Base-by-base conservation (phyloP, 2,329 filamentous ascomycete species). In the Polychaeton citri region DNA sequence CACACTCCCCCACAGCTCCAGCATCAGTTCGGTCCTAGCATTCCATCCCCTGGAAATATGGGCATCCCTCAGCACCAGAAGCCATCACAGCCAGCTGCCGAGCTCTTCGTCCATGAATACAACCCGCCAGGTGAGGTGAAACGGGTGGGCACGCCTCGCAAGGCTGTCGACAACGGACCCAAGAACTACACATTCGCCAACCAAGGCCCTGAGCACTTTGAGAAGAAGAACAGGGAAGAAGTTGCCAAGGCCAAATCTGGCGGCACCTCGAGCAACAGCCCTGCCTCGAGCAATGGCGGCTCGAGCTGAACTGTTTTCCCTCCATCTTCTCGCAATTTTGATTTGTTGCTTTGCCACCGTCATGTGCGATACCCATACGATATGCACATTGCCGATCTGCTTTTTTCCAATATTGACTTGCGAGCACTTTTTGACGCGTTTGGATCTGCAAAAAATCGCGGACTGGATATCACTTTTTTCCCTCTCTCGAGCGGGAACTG, bases 131-230 rank as follows among this genome's bases (percentile, higher is more conserved):
- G 60, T 12, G 57, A 56, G n/a, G 42, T 55, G 4, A 62, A 58
- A 31, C 44, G 47, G 16, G 43, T 47, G n/a, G 44, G 48, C 6
- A 51, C 47, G 10, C 51, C 51, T 12, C 45, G 54, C 4, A 54
- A 51, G 39, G 18, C 18, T 16, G 36, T 40, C 7, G 52, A 55
- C 30, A 42, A 38, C 15, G 49, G 43, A 8, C 54, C 59, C 2
- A 67, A 65, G 49, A 64, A 55, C 38, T 68, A 64, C 43, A 62
- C 63, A 12, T 68, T 68, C 38, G 60, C 62, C 32, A 66, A 66
- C 33, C 60, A 64, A 38, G 60, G 59, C 7, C 63, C 64, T 1
- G 53, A 57, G 40, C 59, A 65, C 43, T 67, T 65, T 44, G 51
- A 52, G 39, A 51, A 49, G 39, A 46, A 48, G 26, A 53, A 52